Evolutionary conservation across 495 filamentous ascomycete genomes (phyloP), one percentile per base, ranked within the genome.

Genomic region (Aspergillus funiculosus): DNA sequence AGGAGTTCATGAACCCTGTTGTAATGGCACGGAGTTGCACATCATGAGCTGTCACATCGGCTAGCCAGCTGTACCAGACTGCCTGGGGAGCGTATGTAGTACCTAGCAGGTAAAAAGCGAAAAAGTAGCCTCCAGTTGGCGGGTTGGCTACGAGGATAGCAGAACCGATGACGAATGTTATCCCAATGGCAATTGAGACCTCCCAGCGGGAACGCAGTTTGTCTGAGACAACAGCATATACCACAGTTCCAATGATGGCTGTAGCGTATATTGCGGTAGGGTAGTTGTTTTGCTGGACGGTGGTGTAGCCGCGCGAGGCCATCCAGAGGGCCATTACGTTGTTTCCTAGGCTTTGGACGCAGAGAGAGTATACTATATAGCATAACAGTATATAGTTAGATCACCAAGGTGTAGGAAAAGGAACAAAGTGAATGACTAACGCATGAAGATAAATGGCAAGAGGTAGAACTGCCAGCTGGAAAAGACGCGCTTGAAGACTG

Each of bases 241-340:
- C 3, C 3, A 63, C 37, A 3, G 62, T 66, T 8, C 60, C 60
- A 6, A 61, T 6, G n/a, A 66, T 66, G 8, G 58, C 62, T 13
- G 58, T 56, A 1, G 62, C 62, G 32, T 63, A 60, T 11, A 66
- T 57, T 0, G 50, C 62, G 0, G 62, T 61, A 2, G 62, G 62
- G 26, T 63, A 66, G 38, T 63, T 63, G 51, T 66, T 66, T 28
- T 66, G 58, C 34, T 66, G 60, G 20, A 66, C 50, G 7, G 51
- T 54, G 0, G 60, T 57, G 45, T 63, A 66, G 5, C 63, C 63
- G 15, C 60, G 56, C 2, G 60, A 59, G 7, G 58, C 58, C 58
- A 66, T 60, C 62, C 62, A 66, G 38, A 58, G 54, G 25, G 62
- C 53, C 60, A 66, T 66, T 9, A 66, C 62, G 18, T 66, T 66